These are phyloP conservation scores for Aaosphaeria arxii DNA, from an alignment of 2,329 filamentous ascomycete genomes.

Conservation along the genomic window DNA sequence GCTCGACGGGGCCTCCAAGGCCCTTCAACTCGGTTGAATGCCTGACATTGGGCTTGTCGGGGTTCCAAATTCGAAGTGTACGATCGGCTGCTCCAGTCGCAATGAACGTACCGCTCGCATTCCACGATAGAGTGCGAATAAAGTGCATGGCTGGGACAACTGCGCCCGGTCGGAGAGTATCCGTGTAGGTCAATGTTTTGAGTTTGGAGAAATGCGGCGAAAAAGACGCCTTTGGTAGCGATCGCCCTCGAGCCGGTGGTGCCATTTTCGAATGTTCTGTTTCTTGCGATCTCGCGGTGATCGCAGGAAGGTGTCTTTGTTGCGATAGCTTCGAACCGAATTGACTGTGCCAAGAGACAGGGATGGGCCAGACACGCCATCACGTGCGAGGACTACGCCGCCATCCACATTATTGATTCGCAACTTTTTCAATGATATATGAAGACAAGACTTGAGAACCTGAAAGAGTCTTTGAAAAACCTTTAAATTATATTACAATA, in stretches of 20 bases:
- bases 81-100: conserved; percentile 74
- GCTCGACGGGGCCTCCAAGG: conserved; percentile 59
- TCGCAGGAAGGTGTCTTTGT: too few species aligned
- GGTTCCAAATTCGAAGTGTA: conserved; percentile 76
- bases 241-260: conserved; percentile 49
- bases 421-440: too few species aligned
- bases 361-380: too few species aligned
- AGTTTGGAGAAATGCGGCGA: conserved; percentile 63
- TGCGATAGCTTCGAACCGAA: too few species aligned
- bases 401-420: too few species aligned
- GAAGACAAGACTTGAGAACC: too few species aligned
- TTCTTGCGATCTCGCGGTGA: background rate
- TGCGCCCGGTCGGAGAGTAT: conserved; percentile 33
- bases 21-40: conserved; percentile 66
- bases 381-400: too few species aligned
- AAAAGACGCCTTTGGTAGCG: conserved; percentile 69
- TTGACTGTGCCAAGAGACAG: too few species aligned
- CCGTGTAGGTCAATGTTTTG: conserved; percentile 67
- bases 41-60: conserved; percentile 69
- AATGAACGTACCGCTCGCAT: conserved; percentile 76
- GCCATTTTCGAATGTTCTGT: conserved; percentile 18
- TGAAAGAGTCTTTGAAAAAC: too few species aligned
- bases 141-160: conserved; percentile 31
- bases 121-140: conserved; percentile 82
- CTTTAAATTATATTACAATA: too few species aligned